phyloP scores from a whole-genome alignment of 768 basidiomycete genomes.

The Podaxis sp. region DNA sequence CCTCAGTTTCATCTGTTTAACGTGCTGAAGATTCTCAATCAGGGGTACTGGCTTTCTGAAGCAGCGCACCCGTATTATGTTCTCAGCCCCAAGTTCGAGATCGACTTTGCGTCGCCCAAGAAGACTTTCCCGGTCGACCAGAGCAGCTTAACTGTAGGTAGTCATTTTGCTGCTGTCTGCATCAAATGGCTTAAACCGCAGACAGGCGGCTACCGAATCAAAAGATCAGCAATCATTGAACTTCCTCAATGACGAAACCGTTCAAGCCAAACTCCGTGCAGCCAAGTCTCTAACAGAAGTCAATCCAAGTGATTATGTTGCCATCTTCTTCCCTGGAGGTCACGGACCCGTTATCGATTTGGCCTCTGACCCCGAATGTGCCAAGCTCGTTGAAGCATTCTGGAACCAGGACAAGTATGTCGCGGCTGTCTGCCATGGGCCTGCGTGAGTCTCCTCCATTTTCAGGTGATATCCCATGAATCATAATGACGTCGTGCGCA shows the following conservation, averaged over 20 bases:
- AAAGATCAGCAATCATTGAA: slow-evolving; percentile 53
- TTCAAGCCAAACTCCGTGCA: slow-evolving; percentile 49
- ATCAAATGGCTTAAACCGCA: slow-evolving; percentile 7
- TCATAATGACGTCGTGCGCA: slow-evolving; percentile 18
- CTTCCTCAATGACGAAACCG: slow-evolving; percentile 59
- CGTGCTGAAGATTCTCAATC: not conserved
- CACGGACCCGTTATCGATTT: slow-evolving; percentile 80
- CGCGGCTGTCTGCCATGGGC: slow-evolving; percentile 79
- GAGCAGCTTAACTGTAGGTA: slow-evolving; percentile 46
- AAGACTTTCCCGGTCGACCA: slow-evolving; percentile 69
- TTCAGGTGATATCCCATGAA: not conserved
- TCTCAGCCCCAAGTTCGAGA: slow-evolving; percentile 45
- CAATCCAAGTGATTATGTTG: slow-evolving; percentile 60
- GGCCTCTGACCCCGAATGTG: slow-evolving; percentile 53
- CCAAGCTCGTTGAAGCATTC: slow-evolving; percentile 59
- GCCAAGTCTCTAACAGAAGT: slow-evolving; percentile 66
- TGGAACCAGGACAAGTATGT: slow-evolving; percentile 66
- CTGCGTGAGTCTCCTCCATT: slow-evolving; percentile 46
- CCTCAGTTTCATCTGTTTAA: not conserved
- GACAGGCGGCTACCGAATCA: slow-evolving; percentile 38
- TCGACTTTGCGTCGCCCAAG: slow-evolving; percentile 60
- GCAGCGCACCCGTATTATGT: slow-evolving; percentile 72
- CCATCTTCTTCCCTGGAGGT: slow-evolving; percentile 78
- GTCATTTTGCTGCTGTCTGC: not conserved
- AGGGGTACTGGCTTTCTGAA: slow-evolving; percentile 83